These are phyloP conservation scores for Nicotiana noctiflora DNA, from an alignment of 257 asterid species.

Conservation along the genomic window DNA sequence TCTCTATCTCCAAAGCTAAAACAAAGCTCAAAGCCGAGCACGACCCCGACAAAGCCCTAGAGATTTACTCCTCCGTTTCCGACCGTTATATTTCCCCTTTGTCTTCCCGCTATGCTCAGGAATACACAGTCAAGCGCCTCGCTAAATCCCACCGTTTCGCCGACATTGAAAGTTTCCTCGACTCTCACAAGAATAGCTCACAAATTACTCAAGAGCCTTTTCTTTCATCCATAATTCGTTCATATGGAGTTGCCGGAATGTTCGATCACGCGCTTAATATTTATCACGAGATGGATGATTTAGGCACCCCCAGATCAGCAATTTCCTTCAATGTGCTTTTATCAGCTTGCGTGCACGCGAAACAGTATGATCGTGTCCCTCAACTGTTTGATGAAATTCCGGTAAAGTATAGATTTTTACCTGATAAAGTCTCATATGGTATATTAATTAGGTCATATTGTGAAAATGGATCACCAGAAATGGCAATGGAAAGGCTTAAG, in stretches of 20 bases:
- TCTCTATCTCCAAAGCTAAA: conserved; percentile 49
- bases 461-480: conserved; percentile 49
- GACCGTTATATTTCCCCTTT: conserved; percentile 34
- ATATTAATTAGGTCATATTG: conserved; percentile 62
- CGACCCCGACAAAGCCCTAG: conserved; percentile 70
- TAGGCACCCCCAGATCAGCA: conserved; percentile 66
- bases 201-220: conserved; percentile 59
- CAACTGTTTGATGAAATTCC: conserved; percentile 53
- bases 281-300: conserved; percentile 50
- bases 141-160: conserved; percentile 57
- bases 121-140: conserved; percentile 63
- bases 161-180: conserved; percentile 60
- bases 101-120: conserved; percentile 65
- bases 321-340: conserved; percentile 68
- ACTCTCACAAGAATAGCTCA: conserved; percentile 61
- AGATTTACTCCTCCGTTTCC: conserved; percentile 58
- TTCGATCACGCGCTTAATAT: conserved; percentile 53
- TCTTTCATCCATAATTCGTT: conserved; percentile 63
- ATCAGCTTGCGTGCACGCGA: conserved; percentile 35
- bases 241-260: conserved; percentile 76
- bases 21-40: conserved; percentile 30
- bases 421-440: conserved; percentile 62
- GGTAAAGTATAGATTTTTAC: conserved; percentile 36
- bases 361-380: conserved; percentile 44
- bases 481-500: conserved; percentile 42